Percentiles rank a stretch among this genome's conserved stretches.
Evolutionary conservation across 1,284 basidiomycete species (phyloP).

Genomic region (Leccinum fuscescens): DNA sequence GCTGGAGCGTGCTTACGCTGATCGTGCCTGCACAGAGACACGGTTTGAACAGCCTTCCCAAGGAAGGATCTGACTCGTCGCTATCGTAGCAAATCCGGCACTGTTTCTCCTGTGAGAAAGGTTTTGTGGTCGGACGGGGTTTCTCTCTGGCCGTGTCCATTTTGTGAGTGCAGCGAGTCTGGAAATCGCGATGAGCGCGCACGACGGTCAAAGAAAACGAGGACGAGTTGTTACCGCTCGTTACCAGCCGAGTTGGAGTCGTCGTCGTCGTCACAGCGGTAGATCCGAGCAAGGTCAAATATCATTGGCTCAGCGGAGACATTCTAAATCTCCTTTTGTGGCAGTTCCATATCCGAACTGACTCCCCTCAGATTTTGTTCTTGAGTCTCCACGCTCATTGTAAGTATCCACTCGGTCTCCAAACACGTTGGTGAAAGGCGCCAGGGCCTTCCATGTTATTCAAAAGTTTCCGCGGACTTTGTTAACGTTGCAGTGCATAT

Average conservation of each 20-base stretch:
- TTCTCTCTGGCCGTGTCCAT: constrained; percentile 20
- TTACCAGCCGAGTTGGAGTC: not conserved
- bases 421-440: constrained; percentile 4
- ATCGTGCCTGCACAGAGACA: constrained; percentile 80
- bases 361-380: not conserved
- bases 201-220: not conserved
- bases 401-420: not conserved
- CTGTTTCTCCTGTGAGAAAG: constrained; percentile 46
- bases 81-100: constrained; percentile 77
- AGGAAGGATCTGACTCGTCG: constrained; percentile 47
- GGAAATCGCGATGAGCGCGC: not conserved
- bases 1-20: constrained; percentile 48
- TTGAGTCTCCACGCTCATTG: not conserved
- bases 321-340: not conserved
- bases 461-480: not conserved
- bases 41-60: constrained; percentile 71
- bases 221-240: constrained; percentile 6
- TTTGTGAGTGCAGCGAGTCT: constrained; percentile 7
- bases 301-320: constrained; percentile 4
- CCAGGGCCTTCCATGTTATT: not conserved
- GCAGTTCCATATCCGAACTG: not conserved
- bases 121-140: constrained; percentile 2
- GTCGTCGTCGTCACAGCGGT: constrained; percentile 2
- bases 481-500: not conserved
- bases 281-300: constrained; percentile 15